Conservation (phyloP, 352 stramenopile genomes). For the Globisporangium irregulare region DNA sequence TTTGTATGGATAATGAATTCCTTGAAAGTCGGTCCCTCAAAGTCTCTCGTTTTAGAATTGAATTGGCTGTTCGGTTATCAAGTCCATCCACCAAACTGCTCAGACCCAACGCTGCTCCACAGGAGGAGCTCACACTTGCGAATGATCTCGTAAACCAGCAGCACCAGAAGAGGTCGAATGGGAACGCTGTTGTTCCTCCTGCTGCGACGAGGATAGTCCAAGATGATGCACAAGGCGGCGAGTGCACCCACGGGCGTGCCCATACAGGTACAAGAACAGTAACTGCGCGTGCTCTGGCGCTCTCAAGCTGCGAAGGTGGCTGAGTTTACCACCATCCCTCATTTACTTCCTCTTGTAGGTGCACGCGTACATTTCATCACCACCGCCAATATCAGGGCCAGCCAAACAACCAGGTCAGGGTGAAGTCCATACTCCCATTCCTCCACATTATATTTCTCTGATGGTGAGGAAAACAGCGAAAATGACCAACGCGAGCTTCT, state of each 20-base stretch:
- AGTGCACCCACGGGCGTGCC: neutral
- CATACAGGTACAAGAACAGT: slow-evolving; percentile 2
- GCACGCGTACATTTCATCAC: slow-evolving; percentile 24
- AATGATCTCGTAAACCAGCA: neutral
- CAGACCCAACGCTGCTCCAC: too few species aligned
- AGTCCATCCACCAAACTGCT: too few species aligned
- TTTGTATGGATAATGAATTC: neutral
- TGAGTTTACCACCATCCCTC: neutral
- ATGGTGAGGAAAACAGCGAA: too few species aligned
- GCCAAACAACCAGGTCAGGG: slow-evolving; percentile 20
- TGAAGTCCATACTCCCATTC: neutral
- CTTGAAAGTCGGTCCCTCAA: too few species aligned
- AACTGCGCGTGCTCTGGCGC: neutral
- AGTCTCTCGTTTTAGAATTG: too few species aligned
- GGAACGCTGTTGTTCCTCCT: too few species aligned
- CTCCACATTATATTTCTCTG: too few species aligned
- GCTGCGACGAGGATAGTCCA: neutral
- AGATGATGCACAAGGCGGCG: neutral
- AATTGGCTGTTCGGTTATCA: too few species aligned
- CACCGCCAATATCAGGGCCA: neutral
- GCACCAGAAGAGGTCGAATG: too few species aligned
- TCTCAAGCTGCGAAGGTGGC: too few species aligned
- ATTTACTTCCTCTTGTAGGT: slow-evolving; percentile 16
- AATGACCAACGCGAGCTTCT: too few species aligned
- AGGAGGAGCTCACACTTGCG: too few species aligned